Evolutionary conservation across 768 basidiomycete genomes (phyloP), one percentile per base, ranked within the genome.

Genomic region (Coprinopsis marcescibilis): DNA sequence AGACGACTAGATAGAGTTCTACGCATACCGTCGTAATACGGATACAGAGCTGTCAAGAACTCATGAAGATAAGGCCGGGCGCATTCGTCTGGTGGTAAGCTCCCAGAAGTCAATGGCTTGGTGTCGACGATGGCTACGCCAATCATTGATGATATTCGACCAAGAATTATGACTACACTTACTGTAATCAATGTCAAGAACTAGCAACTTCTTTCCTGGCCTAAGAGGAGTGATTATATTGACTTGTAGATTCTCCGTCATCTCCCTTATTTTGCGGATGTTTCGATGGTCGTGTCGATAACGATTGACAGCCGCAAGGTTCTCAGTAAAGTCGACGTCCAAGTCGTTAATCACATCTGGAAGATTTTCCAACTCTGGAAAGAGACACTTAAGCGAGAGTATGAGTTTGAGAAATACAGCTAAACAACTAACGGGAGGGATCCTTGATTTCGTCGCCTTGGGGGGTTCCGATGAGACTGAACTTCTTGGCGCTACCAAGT

Each of bases 121-220:
- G 89, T 89, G 61, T 92, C 89, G 54, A 89, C 64, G 40, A 91
- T 89, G 26, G 88, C 87, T 89, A 55, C 25, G 21, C 46, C 36
- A 37, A 34, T 20, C 37, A 23, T 29, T 25, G 27, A 30, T 34
- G 32, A 26, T 17, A 3, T 23, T 10, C 39, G 35, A 5, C 29
- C 7, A 3, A 11, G 17, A 26, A 10, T 14, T 45, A 37, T 17
- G 25, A 14, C 27, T 43, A 20, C 4, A 54, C 77, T 57, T 46
- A 88, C 90, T 92, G 55, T 92, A 91, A 62, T 93, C 91, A 45
- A 93, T 80, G 60, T 93, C 91, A 7, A 95, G 72, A 0, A 95
- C 90, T 17, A 93, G 73, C 1, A 95, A 66, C 48, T 79, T 81
- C 63, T 92, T 93, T 17, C 85, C 87, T 43, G 73, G 70, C 24